phyloP scores from a whole-genome alignment of 495 filamentous ascomycete species.

The Talaromyces trachyspermus region DNA sequence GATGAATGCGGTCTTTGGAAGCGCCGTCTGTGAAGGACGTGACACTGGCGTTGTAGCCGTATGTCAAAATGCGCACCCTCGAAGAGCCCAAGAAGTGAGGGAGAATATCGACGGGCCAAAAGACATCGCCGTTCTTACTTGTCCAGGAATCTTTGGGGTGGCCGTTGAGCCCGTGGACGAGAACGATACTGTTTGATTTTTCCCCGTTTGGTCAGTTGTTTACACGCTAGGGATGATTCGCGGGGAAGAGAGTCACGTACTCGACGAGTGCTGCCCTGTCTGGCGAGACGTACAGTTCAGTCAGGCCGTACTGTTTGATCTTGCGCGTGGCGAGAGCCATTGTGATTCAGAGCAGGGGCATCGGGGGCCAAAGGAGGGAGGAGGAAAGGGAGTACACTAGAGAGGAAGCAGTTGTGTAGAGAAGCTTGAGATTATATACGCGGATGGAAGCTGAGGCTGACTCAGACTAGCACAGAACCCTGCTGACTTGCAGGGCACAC shows the following conservation, averaged over 20 bases:
- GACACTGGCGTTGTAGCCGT: conserved; percentile 81
- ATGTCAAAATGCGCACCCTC: conserved; percentile 66
- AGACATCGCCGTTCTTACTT: conserved; percentile 51
- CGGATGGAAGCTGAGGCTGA: too few relatives aligned
- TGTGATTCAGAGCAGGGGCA: too few relatives aligned
- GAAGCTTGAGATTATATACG: too few relatives aligned
- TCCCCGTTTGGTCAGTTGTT: too few relatives aligned
- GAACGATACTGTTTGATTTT: conserved; percentile 41
- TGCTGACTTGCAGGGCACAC: too few relatives aligned
- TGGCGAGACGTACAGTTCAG: conserved; percentile 57
- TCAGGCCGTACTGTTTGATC: conserved; percentile 62
- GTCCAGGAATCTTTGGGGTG: conserved; percentile 72
- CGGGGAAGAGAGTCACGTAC: conserved; percentile 1
- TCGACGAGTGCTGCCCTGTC: conserved; percentile 46
- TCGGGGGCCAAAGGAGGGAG: too few relatives aligned
- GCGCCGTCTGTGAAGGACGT: conserved; percentile 52
- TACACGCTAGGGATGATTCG: too few relatives aligned
- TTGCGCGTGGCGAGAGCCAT: conserved; percentile 19
- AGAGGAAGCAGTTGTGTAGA: too few relatives aligned
- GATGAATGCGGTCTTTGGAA: conserved; percentile 68
- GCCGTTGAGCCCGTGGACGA: conserved; percentile 81
- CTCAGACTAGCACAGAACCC: too few relatives aligned
- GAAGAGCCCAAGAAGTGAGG: conserved; percentile 54
- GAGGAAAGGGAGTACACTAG: too few relatives aligned
- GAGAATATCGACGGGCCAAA: conserved; percentile 72